These are phyloP conservation scores for Fomitopsis pulvina DNA, from an alignment of 768 basidiomycete genomes.

Conservation along the genomic window DNA sequence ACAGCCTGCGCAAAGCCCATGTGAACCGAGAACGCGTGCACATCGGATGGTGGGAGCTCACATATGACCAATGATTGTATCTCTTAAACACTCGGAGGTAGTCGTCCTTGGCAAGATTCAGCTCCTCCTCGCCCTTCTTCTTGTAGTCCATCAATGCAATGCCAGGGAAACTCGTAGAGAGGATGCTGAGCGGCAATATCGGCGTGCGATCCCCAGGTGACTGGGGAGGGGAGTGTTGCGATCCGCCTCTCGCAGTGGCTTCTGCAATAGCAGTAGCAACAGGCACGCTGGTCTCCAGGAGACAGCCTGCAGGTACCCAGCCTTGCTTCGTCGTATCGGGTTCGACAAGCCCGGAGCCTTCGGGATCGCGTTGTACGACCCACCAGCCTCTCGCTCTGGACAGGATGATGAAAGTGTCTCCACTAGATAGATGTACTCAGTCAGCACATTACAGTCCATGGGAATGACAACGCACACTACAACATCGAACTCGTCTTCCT, in stretches of 20 bases:
- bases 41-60: constrained; percentile 28
- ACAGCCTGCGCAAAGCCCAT: constrained; percentile 56
- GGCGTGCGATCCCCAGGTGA: constrained; percentile 52
- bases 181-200: constrained; percentile 84
- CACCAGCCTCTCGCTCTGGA: constrained; percentile 98
- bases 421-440: constrained; percentile 37
- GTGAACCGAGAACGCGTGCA: constrained; percentile 8
- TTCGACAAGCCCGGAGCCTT: constrained; percentile 73
- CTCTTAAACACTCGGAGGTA: constrained; percentile 90
- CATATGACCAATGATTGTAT: constrained; percentile 97
- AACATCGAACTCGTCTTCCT: constrained; percentile 98
- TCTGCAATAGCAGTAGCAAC: constrained; percentile 84
- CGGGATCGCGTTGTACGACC: constrained; percentile 94
- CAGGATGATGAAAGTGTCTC: constrained; percentile 89
- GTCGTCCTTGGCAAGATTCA: constrained; percentile 86
- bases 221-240: constrained; percentile 25
- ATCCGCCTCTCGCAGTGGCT: constrained; percentile 57
- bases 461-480: constrained; percentile 64
- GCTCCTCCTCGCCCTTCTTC: constrained; percentile 89
- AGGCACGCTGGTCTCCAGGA: constrained; percentile 89
- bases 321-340: constrained; percentile 78
- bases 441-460: constrained; percentile 7
- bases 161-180: constrained; percentile 97
- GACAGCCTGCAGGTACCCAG: constrained; percentile 97
- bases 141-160: constrained; percentile 95